Conservation (phyloP, 2,329 filamentous ascomycete species). For the Leptosphaerulina australis region DNA sequence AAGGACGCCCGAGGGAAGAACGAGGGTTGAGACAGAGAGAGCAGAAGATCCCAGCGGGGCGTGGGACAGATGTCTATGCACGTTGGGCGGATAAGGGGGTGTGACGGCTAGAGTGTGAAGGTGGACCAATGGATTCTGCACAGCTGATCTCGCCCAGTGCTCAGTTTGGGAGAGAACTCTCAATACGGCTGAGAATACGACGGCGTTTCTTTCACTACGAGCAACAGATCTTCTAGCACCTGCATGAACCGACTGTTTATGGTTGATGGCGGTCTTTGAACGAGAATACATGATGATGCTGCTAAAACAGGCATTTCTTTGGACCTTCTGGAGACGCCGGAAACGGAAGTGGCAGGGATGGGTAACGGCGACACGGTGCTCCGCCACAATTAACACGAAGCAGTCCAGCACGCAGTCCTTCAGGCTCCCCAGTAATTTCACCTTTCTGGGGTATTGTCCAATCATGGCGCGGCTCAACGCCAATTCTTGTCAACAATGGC, state of each 20-base stretch:
- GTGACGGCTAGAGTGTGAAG: conserved; percentile 34
- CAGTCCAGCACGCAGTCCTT: conserved; percentile 10
- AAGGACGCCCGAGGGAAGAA: conserved; percentile 34
- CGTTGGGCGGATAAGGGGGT: conserved; percentile 35
- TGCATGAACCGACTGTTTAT: conserved; percentile 7
- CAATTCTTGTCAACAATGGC: conserved; percentile 7
- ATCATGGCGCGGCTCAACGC: conserved; percentile 3
- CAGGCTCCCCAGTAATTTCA: conserved; percentile 16
- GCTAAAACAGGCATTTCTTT: conserved; percentile 21
- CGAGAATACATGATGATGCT: conserved; percentile 3
- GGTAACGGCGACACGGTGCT: conserved; percentile 19
- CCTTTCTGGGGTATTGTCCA: not conserved
- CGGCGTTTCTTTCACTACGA: conserved; percentile 5
- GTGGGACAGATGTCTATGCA: conserved; percentile 29
- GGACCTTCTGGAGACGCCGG: conserved; percentile 17
- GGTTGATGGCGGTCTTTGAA: conserved; percentile 8
- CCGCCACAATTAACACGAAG: conserved; percentile 33
- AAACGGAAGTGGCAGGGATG: conserved; percentile 24
- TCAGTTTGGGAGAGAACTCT: conserved; percentile 14
- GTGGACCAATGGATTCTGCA: conserved; percentile 18
- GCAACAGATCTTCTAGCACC: conserved; percentile 3
- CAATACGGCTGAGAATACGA: conserved; percentile 10
- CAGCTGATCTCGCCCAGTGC: conserved; percentile 26
- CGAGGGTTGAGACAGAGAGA: conserved; percentile 27
- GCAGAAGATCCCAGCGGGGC: conserved; percentile 29